phyloP scores from a whole-genome alignment of 352 stramenopile genomes.

The Phytophthora palmivora region DNA sequence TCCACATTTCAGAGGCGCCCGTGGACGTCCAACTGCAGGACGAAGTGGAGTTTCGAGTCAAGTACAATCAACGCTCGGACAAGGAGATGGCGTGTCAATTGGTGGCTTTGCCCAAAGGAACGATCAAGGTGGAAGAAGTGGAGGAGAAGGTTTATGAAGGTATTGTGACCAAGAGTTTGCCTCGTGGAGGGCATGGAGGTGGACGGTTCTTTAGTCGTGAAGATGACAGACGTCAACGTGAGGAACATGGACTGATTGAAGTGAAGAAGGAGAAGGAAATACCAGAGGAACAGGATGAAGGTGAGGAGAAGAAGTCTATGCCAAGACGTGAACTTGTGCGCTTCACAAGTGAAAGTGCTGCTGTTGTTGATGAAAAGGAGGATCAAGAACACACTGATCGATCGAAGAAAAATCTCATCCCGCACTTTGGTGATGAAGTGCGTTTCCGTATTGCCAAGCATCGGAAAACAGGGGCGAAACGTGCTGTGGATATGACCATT shows the following conservation, averaged over 20 bases:
- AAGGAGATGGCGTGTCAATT: slow-evolving; percentile 81
- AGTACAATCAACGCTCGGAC: slow-evolving; percentile 72
- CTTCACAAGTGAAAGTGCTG: slow-evolving; percentile 65
- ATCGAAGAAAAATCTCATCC: slow-evolving; percentile 25
- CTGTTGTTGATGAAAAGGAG: slow-evolving; percentile 11
- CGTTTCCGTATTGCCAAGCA: slow-evolving; percentile 78
- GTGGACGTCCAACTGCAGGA: slow-evolving; percentile 72
- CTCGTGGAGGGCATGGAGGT: slow-evolving; percentile 33
- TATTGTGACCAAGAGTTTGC: slow-evolving; percentile 73
- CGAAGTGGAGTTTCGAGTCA: slow-evolving; percentile 81
- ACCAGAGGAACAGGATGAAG: slow-evolving; percentile 17
- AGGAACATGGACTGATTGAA: slow-evolving; percentile 63
- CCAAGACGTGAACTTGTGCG: slow-evolving; percentile 49
- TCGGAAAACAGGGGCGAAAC: slow-evolving; percentile 66
- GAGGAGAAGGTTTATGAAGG: slow-evolving; percentile 63
- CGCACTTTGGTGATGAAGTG: slow-evolving; percentile 77
- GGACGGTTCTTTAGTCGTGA: slow-evolving; percentile 48
- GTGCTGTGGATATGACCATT: slow-evolving; percentile 70
- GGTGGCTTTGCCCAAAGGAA: slow-evolving; percentile 68
- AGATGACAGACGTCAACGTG: slow-evolving; percentile 36
- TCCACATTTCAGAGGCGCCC: slow-evolving; percentile 82
- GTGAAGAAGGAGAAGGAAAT: slow-evolving; percentile 33
- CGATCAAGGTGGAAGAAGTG: slow-evolving; percentile 76
- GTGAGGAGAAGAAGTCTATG: slow-evolving; percentile 18
- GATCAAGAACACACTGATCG: slow-evolving; percentile 28